Evolutionary conservation across 768 basidiomycete species (phyloP).

Genomic region (Hericium coralloides): DNA sequence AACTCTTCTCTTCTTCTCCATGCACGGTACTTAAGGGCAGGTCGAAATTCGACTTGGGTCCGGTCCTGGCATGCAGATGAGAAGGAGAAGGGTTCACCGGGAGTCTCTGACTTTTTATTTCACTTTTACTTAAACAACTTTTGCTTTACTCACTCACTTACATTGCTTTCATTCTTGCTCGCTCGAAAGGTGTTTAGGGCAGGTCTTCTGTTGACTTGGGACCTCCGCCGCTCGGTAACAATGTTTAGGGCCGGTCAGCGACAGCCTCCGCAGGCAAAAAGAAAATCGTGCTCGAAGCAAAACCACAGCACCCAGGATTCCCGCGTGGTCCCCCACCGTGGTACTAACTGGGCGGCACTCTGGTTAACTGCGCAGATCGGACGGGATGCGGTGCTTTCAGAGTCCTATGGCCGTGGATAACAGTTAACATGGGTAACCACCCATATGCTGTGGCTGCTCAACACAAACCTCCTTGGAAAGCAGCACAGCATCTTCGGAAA

Average conservation of each 20-base stretch:
- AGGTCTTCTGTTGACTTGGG: too few relatives aligned
- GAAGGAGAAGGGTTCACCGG: too few relatives aligned
- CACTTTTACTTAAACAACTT: too few relatives aligned
- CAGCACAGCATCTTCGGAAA: background rate
- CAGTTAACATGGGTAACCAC: background rate
- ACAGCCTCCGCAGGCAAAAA: constrained; percentile 20
- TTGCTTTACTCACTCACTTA: too few relatives aligned
- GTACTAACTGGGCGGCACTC: constrained; percentile 56
- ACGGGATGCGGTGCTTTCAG: constrained; percentile 49
- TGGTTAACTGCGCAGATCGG: constrained; percentile 58
- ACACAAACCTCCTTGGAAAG: constrained; percentile 4
- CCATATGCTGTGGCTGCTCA: constrained; percentile 6
- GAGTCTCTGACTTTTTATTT: too few relatives aligned
- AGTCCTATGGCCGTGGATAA: constrained; percentile 23
- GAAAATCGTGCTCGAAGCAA: constrained; percentile 23
- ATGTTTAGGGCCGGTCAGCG: constrained; percentile 3
- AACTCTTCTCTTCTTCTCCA: constrained; percentile 28
- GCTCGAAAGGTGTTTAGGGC: constrained; percentile 30
- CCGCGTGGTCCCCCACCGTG: constrained; percentile 58
- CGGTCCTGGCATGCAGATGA: too few relatives aligned
- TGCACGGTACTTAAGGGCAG: background rate
- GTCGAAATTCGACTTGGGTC: too few relatives aligned
- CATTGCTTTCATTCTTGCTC: too few relatives aligned
- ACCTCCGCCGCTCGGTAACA: too few relatives aligned
- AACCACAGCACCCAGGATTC: constrained; percentile 38